A percentile compares a stretch with the other conserved stretches of the same genome.
phyloP scores from a whole-genome alignment of 2,329 filamentous ascomycete species.

The Venturia nashicola region DNA sequence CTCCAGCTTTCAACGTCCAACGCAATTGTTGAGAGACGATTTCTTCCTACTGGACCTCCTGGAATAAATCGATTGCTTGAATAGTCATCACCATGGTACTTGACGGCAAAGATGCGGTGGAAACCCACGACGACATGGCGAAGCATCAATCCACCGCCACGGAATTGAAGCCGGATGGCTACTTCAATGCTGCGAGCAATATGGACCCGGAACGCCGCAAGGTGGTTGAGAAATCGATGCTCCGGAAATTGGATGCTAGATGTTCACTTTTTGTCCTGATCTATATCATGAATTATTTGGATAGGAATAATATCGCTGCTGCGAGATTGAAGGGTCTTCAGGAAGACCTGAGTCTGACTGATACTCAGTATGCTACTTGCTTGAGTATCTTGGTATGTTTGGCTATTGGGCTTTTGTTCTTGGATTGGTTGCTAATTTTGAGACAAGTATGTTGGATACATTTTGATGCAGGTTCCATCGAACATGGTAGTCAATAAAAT shows the following conservation, averaged over 20 bases:
- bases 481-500: slow-evolving; percentile 25
- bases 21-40: not conserved
- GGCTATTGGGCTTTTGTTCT: not conserved
- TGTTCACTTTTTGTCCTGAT: slow-evolving; percentile 21
- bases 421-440: slow-evolving; percentile 34
- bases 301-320: slow-evolving; percentile 56
- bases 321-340: slow-evolving; percentile 39
- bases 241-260: slow-evolving; percentile 21
- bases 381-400: slow-evolving; percentile 25
- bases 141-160: not conserved
- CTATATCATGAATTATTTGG: slow-evolving; percentile 32
- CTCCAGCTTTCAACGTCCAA: not conserved
- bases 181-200: slow-evolving; percentile 1
- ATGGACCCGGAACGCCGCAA: slow-evolving; percentile 20
- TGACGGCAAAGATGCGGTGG: not conserved
- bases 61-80: not conserved
- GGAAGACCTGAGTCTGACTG: slow-evolving; percentile 42
- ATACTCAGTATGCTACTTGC: slow-evolving; percentile 46
- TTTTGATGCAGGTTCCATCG: slow-evolving; percentile 31
- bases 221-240: slow-evolving; percentile 22
- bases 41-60: not conserved
- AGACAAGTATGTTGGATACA: slow-evolving; percentile 40
- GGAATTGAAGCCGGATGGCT: not conserved
- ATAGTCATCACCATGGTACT: not conserved
- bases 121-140: not conserved